Base-by-base conservation (phyloP, 192 early-diverging fungal genomes). In the Ambispora gerdemannii region DNA sequence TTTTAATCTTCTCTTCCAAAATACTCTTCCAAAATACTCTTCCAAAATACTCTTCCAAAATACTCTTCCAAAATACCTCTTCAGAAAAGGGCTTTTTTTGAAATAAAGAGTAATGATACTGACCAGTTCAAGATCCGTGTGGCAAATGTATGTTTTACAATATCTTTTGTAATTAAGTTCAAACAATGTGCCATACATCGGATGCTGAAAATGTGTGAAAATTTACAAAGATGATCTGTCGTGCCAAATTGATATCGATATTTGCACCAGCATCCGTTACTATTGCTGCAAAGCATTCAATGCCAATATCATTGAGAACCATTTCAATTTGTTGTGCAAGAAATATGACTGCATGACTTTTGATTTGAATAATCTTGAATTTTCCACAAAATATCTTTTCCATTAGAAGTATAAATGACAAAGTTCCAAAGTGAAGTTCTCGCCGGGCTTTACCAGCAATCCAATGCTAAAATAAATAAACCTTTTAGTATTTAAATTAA, bases 91-190 rank as follows among this genome's bases (percentile, higher is more conserved):
- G 20, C 19, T 32, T 58, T 58, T 17, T 63, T 49, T 47, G 31
- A 64, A 64, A 47, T 47, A 27, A 4, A n/a, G 17, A 17, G 3
- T 27, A 64, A 19, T 27, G 15, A 0, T 13, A 24, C 24, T 17
- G 11, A 64, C 27, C 6, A n/a, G 17, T 32, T 10, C 19, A 38
- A 25, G 30, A 64, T 64, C 30, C 4, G 7, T 10, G 8, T 27
- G 25, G 62, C 62, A 64, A 64, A 64, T 19, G 20, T 28, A 30
- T 64, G 38, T 32, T 64, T 64, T 17, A 49, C 11, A 49, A 64
- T 28, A 49, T 64, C 62, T 25, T 27, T 27, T n/a, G 38, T 28
- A 13, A 59, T 59, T 2, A 59, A 30, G 13, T 59, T 59, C 10
- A 59, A 17, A 30, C 30, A 59, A 31, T 38, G 25, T 25, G 2